These are phyloP conservation scores for Thelonectria rubi DNA, from an alignment of 2,329 filamentous ascomycete genomes.

Conservation along the genomic window DNA sequence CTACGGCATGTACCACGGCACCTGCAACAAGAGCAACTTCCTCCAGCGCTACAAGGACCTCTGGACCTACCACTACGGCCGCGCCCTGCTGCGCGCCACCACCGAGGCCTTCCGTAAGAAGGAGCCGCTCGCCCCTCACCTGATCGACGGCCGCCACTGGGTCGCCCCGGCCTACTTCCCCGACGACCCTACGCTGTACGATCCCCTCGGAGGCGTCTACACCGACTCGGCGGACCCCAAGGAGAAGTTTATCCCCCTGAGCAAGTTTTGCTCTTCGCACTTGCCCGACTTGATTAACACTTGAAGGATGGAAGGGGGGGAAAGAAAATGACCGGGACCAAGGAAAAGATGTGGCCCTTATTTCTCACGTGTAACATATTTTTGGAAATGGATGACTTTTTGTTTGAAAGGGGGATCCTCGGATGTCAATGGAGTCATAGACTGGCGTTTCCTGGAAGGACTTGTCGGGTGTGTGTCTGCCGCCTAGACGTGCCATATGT, in stretches of 20 bases:
- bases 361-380: neutral
- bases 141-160: constrained; percentile 34
- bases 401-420: neutral
- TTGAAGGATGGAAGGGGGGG: neutral
- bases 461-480: neutral
- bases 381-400: neutral
- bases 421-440: neutral
- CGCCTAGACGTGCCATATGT: neutral
- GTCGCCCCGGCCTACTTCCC: constrained; percentile 20
- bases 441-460: neutral
- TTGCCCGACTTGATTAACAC: neutral
- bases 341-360: neutral
- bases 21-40: constrained; percentile 38
- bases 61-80: constrained; percentile 35
- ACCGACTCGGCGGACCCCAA: neutral
- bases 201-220: neutral
- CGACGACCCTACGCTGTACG: neutral
- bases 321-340: neutral
- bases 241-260: neutral
- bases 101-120: constrained; percentile 8
- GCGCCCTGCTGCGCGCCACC: constrained; percentile 17
- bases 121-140: constrained; percentile 15
- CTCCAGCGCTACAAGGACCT: constrained; percentile 29
- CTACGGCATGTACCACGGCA: constrained; percentile 40
- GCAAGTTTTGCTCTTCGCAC: neutral